Percentiles rank a stretch among this genome's conserved stretches.
Evolutionary conservation across 495 filamentous ascomycete species (phyloP).

Genomic region (Rostrohypoxylon terebratum): DNA sequence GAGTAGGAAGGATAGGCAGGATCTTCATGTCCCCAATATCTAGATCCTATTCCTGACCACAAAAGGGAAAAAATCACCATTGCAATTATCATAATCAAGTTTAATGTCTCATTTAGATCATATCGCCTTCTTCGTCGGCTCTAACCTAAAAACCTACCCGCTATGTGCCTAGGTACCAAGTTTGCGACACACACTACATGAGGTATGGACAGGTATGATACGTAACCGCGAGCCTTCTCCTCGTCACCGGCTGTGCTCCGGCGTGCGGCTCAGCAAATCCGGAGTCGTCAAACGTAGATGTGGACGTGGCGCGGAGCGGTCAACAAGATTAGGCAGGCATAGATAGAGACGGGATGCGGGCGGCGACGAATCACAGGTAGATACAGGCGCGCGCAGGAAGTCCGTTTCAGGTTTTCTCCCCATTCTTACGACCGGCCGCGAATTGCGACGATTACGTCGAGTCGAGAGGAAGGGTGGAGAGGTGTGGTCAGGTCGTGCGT

Average conservation of each 20-base stretch:
- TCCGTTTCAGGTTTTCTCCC: constrained; percentile 9
- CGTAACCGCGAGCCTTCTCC: neutral
- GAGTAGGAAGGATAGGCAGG: neutral
- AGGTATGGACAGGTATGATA: neutral
- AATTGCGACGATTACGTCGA: constrained; percentile 4
- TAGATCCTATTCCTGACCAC: neutral
- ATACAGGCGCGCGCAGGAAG: neutral
- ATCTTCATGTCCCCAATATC: constrained; percentile 5
- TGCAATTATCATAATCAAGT: neutral
- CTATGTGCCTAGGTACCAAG: neutral
- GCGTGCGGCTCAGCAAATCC: neutral
- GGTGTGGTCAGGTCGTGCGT: neutral
- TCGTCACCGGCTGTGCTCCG: neutral
- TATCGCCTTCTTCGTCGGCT: neutral
- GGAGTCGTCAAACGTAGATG: neutral
- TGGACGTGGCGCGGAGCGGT: constrained; percentile 7
- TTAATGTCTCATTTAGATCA: neutral
- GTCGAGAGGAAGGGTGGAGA: neutral
- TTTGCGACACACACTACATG: constrained; percentile 1
- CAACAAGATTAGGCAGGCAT: constrained; percentile 16
- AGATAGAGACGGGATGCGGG: neutral
- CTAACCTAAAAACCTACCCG: neutral
- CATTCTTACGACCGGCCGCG: neutral
- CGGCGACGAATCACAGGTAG: constrained; percentile 21
- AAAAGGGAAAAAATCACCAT: neutral